Base-by-base conservation (phyloP, 225 moss, liverwort and hornwort genomes). In the Sphagnum tenellum region DNA sequence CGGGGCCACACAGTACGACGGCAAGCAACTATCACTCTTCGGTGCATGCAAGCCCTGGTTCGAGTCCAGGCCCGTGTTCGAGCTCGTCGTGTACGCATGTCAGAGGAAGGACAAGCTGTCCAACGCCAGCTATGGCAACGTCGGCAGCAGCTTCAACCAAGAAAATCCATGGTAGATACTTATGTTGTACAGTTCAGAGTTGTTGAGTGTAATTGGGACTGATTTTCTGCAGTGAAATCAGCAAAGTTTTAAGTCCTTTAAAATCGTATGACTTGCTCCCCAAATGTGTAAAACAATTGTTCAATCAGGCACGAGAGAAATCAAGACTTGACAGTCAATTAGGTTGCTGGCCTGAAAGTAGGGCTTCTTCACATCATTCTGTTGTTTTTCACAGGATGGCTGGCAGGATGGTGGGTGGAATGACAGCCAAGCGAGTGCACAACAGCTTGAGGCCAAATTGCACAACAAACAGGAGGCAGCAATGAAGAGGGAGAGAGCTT, bases 401-500 rank as follows among this genome's bases (percentile, higher is more conserved):
- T 64, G 66, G 66, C 68, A 68, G 10, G 84, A 81, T 61, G 57
- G 68, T 9, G 92, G 90, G 57, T 96, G 96, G 96, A 85, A 76
- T 61, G 90, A 77, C 49, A 88, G 79, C 45, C 71, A 69, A 58
- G 65, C 75, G 13, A 88, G 88, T 51, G 86, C 82, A 0, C 77
- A 85, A 49, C 88, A 96, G 70, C 86, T 96, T 49, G 85, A 92
- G 74, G 68, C 83, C 12, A 96, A 85, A 69, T 66, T 96, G 70
- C 84, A 86, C 51, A 84, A 90, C 72, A 92, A 64, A 74, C 96
- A 92, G 67, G 86, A 83, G 60, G 96, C 89, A 55, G 89, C 88
- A 5, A 75, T 96, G 55, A 96, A 92, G 66, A 78, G 96, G 69
- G 96, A 96, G 61, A 81, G 96, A 73, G 92, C 96, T 9, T 71